Percentiles rank a stretch among this genome's conserved stretches.
These are phyloP conservation scores for Tirmania nivea DNA, from an alignment of 495 filamentous ascomycete species.

Conservation along the genomic window DNA sequence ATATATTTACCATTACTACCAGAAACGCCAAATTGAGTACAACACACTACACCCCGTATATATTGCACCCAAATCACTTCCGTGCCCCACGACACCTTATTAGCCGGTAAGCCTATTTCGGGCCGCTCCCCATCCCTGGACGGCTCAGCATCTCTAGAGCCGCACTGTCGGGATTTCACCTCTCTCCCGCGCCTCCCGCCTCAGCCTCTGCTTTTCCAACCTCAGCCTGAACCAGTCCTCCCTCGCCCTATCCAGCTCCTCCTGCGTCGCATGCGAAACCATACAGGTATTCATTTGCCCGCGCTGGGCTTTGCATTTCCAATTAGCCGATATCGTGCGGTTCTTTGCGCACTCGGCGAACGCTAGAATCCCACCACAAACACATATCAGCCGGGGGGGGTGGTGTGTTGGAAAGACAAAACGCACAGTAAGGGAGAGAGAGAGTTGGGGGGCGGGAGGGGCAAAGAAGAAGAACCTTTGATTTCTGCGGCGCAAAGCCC, in stretches of 20 bases:
- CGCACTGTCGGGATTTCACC: not conserved
- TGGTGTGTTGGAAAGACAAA: not conserved
- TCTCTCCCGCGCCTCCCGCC: slow-evolving; percentile 29
- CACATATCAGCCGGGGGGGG: not conserved
- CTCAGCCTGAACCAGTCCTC: slow-evolving; percentile 78
- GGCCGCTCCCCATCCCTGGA: no score
- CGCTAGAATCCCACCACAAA: slow-evolving; percentile 29
- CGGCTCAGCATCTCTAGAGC: not conserved
- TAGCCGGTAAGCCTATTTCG: no score
- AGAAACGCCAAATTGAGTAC: no score
- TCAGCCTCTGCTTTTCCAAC: slow-evolving; percentile 39
- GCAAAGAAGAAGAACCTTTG: slow-evolving; percentile 36
- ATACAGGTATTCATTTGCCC: slow-evolving; percentile 86
- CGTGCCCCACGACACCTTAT: no score
- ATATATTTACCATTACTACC: no score
- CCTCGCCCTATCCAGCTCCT: slow-evolving; percentile 67
- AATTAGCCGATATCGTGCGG: slow-evolving; percentile 67
- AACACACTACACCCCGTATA: no score
- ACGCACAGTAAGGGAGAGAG: not conserved
- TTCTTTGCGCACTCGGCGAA: slow-evolving; percentile 76
- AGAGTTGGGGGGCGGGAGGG: not conserved
- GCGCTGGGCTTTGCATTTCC: slow-evolving; percentile 57
- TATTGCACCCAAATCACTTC: no score
- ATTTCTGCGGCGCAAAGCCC: slow-evolving; percentile 63
- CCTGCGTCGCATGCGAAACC: slow-evolving; percentile 58